phyloP scores from a whole-genome alignment of 1,284 basidiomycete species.

The Moniliophthora roreri region DNA sequence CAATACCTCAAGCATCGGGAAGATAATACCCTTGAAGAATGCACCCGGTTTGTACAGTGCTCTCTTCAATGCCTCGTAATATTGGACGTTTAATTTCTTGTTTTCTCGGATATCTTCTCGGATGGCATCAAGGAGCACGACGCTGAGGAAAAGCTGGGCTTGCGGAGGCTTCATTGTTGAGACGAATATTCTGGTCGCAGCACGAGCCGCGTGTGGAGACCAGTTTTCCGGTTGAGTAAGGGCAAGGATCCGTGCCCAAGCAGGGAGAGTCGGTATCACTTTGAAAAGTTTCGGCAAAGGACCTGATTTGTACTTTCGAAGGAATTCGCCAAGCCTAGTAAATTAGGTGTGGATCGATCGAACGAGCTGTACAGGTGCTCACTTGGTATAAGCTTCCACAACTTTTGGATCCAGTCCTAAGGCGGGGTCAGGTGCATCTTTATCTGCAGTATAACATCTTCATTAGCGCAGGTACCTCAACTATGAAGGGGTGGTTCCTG shows the following conservation, averaged over 20 bases:
- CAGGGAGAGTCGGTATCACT: slow-evolving; percentile 93
- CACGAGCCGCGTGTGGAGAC: slow-evolving; percentile 94
- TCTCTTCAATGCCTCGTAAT: slow-evolving; percentile 91
- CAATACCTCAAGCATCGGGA: slow-evolving; percentile 90
- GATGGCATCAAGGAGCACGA: slow-evolving; percentile 90
- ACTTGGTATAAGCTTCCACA: slow-evolving; percentile 95
- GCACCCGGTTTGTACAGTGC: slow-evolving; percentile 96
- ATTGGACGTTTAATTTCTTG: slow-evolving; percentile 91
- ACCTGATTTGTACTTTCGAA: slow-evolving; percentile 93
- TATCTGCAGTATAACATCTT: slow-evolving; percentile 36
- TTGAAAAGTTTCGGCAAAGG: slow-evolving; percentile 98
- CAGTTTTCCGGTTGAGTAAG: slow-evolving; percentile 91
- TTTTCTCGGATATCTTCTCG: slow-evolving; percentile 87
- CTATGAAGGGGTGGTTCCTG: slow-evolving; percentile 13
- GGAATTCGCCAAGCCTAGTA: slow-evolving; percentile 79
- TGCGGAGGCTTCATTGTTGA: slow-evolving; percentile 97
- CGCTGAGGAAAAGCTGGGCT: slow-evolving; percentile 92
- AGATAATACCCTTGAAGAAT: slow-evolving; percentile 98
- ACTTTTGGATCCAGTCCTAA: slow-evolving; percentile 95
- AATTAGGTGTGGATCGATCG: slow-evolving; percentile 4
- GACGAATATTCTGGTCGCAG: slow-evolving; percentile 94
- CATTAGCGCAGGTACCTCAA: slow-evolving; percentile 2
- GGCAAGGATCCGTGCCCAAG: slow-evolving; percentile 96
- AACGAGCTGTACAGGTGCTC: slow-evolving; percentile 25
- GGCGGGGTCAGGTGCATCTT: slow-evolving; percentile 79